phyloP scores from a whole-genome alignment of 1,284 basidiomycete genomes.

The Boletus holoroseus region DNA sequence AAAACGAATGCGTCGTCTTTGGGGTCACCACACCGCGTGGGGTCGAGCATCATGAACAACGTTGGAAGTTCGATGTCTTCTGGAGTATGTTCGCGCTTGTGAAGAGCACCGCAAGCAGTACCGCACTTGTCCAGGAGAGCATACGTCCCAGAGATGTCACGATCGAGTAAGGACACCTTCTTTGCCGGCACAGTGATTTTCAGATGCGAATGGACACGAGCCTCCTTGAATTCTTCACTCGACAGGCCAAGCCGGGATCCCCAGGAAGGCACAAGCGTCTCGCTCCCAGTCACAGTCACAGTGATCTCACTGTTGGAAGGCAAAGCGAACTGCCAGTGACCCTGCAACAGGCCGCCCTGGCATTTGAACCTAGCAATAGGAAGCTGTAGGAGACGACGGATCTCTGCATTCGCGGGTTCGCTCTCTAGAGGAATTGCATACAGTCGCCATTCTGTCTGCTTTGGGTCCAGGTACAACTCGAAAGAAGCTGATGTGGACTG shows the following conservation, averaged over 20 bases:
- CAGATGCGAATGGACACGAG: conserved; percentile 63
- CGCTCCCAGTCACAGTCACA: conserved; percentile 61
- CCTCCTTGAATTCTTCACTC: conserved; percentile 59
- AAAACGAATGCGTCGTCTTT: conserved; percentile 78
- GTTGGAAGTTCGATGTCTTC: conserved; percentile 50
- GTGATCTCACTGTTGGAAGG: conserved; percentile 56
- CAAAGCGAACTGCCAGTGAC: conserved; percentile 79
- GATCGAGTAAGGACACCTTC: conserved; percentile 58
- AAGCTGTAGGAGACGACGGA: conserved; percentile 67
- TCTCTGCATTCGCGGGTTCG: conserved; percentile 76
- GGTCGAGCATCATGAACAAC: conserved; percentile 81
- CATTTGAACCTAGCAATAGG: conserved; percentile 79
- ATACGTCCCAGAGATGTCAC: conserved; percentile 78
- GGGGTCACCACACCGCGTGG: conserved; percentile 71
- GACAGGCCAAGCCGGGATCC: conserved; percentile 77
- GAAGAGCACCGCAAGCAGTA: conserved; percentile 83
- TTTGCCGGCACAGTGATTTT: conserved; percentile 54
- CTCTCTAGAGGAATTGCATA: conserved; percentile 63
- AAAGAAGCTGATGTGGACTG: conserved; percentile 67
- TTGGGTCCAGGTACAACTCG: conserved; percentile 72
- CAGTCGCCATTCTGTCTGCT: conserved; percentile 82
- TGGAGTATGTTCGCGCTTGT: conserved; percentile 50
- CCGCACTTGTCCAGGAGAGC: conserved; percentile 81
- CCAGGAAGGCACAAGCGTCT: conserved; percentile 79
- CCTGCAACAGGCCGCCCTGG: conserved; percentile 54